A percentile compares a stretch with the other conserved stretches of the same genome.
These are phyloP conservation scores for Saccharomycopsis guyanensis DNA, from an alignment of 805 yeast genomes.

Conservation along the genomic window DNA sequence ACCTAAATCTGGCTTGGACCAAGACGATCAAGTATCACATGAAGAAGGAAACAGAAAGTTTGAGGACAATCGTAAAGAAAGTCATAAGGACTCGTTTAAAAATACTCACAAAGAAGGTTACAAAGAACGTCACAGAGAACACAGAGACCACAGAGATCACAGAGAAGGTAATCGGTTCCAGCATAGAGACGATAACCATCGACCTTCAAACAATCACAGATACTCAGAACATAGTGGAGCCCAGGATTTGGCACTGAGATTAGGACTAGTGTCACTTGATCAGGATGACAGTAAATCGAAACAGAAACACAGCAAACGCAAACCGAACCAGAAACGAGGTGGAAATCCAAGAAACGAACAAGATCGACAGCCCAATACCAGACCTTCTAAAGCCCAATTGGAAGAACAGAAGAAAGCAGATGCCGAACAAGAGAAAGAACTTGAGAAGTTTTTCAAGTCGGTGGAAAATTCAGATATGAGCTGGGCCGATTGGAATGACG, in stretches of 20 bases:
- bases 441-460: not conserved
- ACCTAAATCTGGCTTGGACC: not conserved
- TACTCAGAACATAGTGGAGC: too few relatives aligned
- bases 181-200: not conserved
- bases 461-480: not conserved
- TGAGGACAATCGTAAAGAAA: too few relatives aligned
- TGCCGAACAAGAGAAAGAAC: not conserved
- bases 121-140: too few relatives aligned
- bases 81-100: too few relatives aligned
- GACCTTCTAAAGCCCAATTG: not conserved
- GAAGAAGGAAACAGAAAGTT: too few relatives aligned
- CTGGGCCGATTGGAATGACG: constrained; percentile 4
- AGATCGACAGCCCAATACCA: not conserved
- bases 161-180: not conserved
- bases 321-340: not conserved
- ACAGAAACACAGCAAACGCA: not conserved
- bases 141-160: not conserved
- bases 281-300: not conserved
- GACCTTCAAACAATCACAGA: not conserved
- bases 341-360: not conserved
- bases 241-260: not conserved
- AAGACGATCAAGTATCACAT: not conserved
- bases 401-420: constrained; percentile 2
- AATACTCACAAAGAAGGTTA: too few relatives aligned
- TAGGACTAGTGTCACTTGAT: not conserved